Evolutionary conservation across 148 eudicot species (phyloP).

Genomic region (Cornus controversa): DNA sequence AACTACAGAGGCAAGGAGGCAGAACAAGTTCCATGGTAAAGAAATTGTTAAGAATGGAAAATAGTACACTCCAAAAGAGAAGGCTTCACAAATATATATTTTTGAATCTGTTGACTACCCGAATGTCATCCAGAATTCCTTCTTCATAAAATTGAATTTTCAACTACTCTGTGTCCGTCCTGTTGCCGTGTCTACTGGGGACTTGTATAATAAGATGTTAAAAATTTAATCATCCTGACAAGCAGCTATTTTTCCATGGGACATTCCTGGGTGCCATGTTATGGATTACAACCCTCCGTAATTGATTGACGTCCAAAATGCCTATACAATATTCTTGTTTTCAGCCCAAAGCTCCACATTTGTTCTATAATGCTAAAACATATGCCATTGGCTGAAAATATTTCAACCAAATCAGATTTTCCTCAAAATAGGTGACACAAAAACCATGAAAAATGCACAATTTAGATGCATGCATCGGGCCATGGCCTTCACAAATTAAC

Average conservation of each 20-base stretch:
- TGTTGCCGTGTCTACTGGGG: not conserved
- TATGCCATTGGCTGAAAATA: not conserved
- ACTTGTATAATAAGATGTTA: too few species aligned
- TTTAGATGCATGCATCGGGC: not conserved
- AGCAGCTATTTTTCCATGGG: too few species aligned
- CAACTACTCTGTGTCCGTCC: not conserved
- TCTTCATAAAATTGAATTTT: not conserved
- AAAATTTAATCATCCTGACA: not conserved
- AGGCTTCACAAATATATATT: not conserved
- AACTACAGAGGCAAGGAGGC: not conserved
- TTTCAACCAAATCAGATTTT: not conserved
- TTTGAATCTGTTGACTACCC: too few species aligned
- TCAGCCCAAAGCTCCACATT: not conserved
- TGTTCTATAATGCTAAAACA: not conserved
- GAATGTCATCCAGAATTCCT: slow-evolving; percentile 12
- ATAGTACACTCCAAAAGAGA: not conserved
- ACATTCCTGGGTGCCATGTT: not conserved
- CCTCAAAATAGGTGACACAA: not conserved
- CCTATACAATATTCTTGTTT: not conserved
- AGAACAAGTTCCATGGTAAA: not conserved
- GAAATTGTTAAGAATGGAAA: not conserved
- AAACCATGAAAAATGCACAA: not conserved
- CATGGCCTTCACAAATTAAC: slow-evolving; percentile 23
- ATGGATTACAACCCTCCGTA: not conserved
- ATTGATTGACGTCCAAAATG: not conserved